Evolutionary conservation across 106 monocot genomes (phyloP).

Genomic region (Allium sativum): DNA sequence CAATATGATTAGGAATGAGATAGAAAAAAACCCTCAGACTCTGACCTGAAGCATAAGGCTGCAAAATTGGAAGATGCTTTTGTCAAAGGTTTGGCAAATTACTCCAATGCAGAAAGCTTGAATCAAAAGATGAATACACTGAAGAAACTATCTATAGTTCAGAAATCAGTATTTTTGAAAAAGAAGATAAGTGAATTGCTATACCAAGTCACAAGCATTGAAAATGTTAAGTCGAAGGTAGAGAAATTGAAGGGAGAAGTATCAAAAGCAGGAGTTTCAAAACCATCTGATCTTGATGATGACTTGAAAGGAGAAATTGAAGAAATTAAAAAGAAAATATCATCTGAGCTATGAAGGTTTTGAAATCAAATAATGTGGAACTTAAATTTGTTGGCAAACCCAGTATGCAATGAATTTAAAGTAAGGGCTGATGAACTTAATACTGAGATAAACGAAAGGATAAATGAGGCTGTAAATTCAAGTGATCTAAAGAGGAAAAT

Average conservation of each 20-base stretch:
- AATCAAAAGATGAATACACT: too few species aligned
- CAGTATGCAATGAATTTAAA: constrained; percentile 10
- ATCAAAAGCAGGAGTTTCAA: too few species aligned
- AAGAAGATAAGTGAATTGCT: constrained; percentile 28
- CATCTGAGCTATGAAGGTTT: constrained; percentile 12
- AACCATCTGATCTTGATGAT: too few species aligned
- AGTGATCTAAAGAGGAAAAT: constrained; percentile 21
- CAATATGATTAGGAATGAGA: too few species aligned
- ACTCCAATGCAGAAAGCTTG: too few species aligned
- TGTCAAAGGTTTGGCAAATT: too few species aligned
- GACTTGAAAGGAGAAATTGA: too few species aligned
- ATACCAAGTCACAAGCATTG: constrained; percentile 12
- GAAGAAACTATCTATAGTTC: too few species aligned
- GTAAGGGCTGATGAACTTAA: constrained; percentile 16
- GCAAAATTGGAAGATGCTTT: too few species aligned
- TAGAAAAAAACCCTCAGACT: constrained; percentile 12
- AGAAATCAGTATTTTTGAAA: too few species aligned
- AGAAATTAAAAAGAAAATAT: constrained; percentile 19
- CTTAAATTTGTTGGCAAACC: constrained; percentile 18
- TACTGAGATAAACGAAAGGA: constrained; percentile 11
- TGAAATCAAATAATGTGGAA: constrained; percentile 19
- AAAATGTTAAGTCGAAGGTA: constrained; percentile 13
- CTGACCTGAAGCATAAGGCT: constrained; percentile 14
- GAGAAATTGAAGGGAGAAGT: too few species aligned
- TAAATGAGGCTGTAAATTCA: constrained; percentile 15